phyloP scores from a whole-genome alignment of 192 early-diverging fungal genomes.

The Entomortierella parvispora region DNA sequence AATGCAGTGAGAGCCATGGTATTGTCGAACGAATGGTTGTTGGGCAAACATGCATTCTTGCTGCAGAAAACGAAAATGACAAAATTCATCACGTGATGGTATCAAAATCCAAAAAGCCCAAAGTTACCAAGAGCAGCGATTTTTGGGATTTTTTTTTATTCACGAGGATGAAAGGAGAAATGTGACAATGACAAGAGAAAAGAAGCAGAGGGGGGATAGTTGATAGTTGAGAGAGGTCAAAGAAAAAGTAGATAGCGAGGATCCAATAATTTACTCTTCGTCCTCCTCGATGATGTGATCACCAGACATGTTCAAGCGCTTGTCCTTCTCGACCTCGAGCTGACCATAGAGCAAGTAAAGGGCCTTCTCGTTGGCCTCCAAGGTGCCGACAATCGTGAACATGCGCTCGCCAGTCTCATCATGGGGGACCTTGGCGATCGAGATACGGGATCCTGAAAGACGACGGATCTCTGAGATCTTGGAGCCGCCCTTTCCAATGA shows the following conservation, averaged over 20 bases:
- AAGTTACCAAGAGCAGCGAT: too few species aligned
- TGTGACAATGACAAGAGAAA: constrained; percentile 3
- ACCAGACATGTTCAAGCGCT: constrained; percentile 65
- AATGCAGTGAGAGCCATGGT: constrained; percentile 30
- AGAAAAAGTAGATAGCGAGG: too few species aligned
- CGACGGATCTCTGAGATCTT: constrained; percentile 87
- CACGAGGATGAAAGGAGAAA: too few species aligned
- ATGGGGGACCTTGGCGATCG: constrained; percentile 87
- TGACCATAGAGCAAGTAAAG: constrained; percentile 91
- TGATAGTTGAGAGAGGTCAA: too few species aligned
- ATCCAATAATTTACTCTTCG: constrained; percentile 49
- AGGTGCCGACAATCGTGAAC: constrained; percentile 91
- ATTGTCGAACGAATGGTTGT: neutral
- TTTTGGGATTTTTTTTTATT: too few species aligned
- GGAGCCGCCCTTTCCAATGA: constrained; percentile 94
- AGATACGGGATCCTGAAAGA: constrained; percentile 88
- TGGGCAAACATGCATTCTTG: too few species aligned
- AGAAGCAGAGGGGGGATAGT: neutral
- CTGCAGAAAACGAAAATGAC: too few species aligned
- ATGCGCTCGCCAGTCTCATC: constrained; percentile 85
- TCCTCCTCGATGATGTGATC: constrained; percentile 47
- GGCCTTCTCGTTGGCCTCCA: constrained; percentile 91
- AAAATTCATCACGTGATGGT: too few species aligned
- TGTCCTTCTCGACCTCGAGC: constrained; percentile 90
- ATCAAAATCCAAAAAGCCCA: too few species aligned